Percentiles rank a stretch among this genome's conserved stretches.
Conservation (phyloP, 148 eudicot species). For the Rhododendron vialii region DNA sequence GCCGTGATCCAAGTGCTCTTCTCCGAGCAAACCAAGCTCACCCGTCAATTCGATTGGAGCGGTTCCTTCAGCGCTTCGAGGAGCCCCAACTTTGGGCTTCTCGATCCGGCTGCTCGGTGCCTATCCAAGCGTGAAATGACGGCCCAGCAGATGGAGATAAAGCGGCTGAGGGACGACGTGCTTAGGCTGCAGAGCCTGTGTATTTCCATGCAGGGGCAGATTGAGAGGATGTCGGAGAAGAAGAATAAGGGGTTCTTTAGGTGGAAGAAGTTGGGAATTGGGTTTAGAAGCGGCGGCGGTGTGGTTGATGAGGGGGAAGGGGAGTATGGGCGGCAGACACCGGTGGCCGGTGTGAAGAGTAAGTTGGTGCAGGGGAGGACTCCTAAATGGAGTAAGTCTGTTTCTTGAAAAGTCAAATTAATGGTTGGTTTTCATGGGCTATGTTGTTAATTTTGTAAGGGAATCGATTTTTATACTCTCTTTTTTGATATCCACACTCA, state of each 20-base stretch:
- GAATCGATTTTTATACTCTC: too few species aligned
- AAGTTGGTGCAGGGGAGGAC: slow-evolving; percentile 31
- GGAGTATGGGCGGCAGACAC: slow-evolving; percentile 41
- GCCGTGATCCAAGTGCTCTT: slow-evolving; percentile 72
- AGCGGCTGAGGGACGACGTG: slow-evolving; percentile 64
- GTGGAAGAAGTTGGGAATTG: slow-evolving; percentile 57
- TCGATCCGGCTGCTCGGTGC: slow-evolving; percentile 40
- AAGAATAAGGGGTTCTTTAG: slow-evolving; percentile 45
- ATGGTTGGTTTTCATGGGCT: background rate
- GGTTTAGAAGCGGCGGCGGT: slow-evolving; percentile 12
- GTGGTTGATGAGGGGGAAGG: slow-evolving; percentile 16
- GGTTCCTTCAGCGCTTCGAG: slow-evolving; percentile 37
- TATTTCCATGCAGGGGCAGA: slow-evolving; percentile 46
- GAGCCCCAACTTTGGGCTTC: slow-evolving; percentile 36
- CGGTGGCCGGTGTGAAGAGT: slow-evolving; percentile 22
- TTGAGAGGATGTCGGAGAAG: slow-evolving; percentile 51
- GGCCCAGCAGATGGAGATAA: slow-evolving; percentile 55
- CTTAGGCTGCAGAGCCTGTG: slow-evolving; percentile 62
- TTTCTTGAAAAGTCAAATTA: slow-evolving; percentile 33
- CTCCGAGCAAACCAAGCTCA: slow-evolving; percentile 64
- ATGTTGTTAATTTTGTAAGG: background rate
- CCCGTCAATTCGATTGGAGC: slow-evolving; percentile 53
- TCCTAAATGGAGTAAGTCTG: slow-evolving; percentile 57
- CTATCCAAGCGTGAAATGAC: slow-evolving; percentile 49
- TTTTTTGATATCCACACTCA: too few species aligned